Percentiles rank a stretch among this genome's conserved stretches.
Evolutionary conservation across 2,329 filamentous ascomycete species (phyloP).

Genomic region (Hymenoscyphus infarciens): DNA sequence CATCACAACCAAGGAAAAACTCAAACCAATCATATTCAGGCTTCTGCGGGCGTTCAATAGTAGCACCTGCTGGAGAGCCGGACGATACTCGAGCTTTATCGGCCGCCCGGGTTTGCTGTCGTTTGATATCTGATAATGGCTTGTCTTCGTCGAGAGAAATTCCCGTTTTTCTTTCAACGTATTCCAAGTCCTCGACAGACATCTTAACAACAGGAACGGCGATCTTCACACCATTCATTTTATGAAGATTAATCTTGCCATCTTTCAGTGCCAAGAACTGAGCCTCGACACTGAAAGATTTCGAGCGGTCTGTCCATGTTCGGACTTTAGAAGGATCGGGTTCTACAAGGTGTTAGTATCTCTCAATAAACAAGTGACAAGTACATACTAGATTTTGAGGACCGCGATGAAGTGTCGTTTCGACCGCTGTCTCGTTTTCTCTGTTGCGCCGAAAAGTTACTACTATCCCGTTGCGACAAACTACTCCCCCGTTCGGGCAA

Average conservation of each 20-base stretch:
- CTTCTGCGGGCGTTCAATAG: conserved; percentile 57
- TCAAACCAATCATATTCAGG: conserved; percentile 97
- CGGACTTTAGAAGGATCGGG: conserved; percentile 80
- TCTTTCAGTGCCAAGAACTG: conserved; percentile 94
- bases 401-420: conserved; percentile 51
- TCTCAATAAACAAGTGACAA: background rate
- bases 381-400: conserved; percentile 68
- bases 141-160: conserved; percentile 89
- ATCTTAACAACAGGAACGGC: conserved; percentile 94
- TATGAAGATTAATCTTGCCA: conserved; percentile 96
- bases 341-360: conserved; percentile 48
- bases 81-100: conserved; percentile 29
- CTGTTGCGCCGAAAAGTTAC: conserved; percentile 68
- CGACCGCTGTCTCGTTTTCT: conserved; percentile 67
- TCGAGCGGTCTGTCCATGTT: conserved; percentile 91
- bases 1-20: conserved; percentile 91
- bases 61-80: conserved; percentile 51
- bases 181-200: conserved; percentile 92
- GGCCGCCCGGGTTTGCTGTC: conserved; percentile 25
- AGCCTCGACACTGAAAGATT: conserved; percentile 95
- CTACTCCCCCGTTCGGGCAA: conserved; percentile 78
- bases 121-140: conserved; percentile 79
- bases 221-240: conserved; percentile 97
- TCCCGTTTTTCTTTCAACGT: conserved; percentile 84
- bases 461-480: conserved; percentile 62